Evolutionary conservation across 2,329 filamentous ascomycete species (phyloP).

Genomic region (Pseudopyricularia javanii): DNA sequence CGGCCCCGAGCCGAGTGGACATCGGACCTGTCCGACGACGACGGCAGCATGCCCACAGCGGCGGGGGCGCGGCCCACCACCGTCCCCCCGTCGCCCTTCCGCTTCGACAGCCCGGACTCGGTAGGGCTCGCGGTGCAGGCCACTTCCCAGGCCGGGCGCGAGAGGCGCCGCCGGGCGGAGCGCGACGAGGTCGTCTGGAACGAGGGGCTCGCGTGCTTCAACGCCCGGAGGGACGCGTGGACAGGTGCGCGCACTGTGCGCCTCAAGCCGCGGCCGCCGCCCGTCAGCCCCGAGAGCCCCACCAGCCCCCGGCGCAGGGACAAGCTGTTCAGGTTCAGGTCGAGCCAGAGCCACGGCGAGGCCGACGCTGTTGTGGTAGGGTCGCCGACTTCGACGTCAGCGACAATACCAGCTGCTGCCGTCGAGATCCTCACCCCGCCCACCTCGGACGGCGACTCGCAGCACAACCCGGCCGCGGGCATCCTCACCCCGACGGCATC

Average conservation of each 20-base stretch:
- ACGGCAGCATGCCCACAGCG: conserved; percentile 13
- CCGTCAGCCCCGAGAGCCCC: conserved; percentile 21
- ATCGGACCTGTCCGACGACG: conserved; percentile 43
- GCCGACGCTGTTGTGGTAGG: not conserved
- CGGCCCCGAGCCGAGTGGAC: conserved; percentile 41
- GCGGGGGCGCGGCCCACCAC: conserved; percentile 11
- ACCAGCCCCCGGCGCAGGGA: conserved; percentile 36
- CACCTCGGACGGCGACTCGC: conserved; percentile 22
- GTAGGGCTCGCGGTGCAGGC: conserved; percentile 28
- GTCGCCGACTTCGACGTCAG: conserved; percentile 15
- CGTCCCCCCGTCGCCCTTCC: conserved; percentile 30
- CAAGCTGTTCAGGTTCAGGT: conserved; percentile 30
- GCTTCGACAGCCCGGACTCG: conserved; percentile 36
- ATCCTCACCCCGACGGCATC: conserved; percentile 5
- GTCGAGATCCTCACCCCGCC: conserved; percentile 22
- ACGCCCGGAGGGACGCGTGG: conserved; percentile 70
- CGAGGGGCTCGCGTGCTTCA: conserved; percentile 67
- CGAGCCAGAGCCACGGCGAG: conserved; percentile 14
- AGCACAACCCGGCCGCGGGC: conserved; percentile 6
- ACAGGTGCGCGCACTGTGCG: conserved; percentile 58
- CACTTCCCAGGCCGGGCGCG: conserved; percentile 33
- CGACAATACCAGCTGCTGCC: conserved; percentile 14
- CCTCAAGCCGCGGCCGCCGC: conserved; percentile 31
- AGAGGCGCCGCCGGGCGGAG: conserved; percentile 42
- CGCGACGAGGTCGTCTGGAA: conserved; percentile 67